phyloP scores from a whole-genome alignment of 2,329 filamentous ascomycete genomes.

The Fusarium sp. region DNA sequence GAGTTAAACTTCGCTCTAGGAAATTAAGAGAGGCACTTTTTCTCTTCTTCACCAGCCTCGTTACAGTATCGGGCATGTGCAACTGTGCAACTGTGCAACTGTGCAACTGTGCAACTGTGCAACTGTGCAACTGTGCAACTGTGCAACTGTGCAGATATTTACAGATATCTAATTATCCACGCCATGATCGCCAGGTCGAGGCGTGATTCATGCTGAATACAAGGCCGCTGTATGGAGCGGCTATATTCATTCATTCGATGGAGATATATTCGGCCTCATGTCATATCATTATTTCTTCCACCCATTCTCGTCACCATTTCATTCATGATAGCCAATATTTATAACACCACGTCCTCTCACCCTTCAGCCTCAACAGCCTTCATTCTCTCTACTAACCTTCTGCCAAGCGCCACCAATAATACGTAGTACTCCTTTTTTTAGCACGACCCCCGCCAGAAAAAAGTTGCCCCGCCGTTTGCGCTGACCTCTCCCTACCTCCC shows the following conservation, averaged over 20 bases:
- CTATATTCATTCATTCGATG: constrained; percentile 1
- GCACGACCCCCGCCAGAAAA: constrained; percentile 17
- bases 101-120: no score
- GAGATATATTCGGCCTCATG: constrained; percentile 8
- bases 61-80: no score
- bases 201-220: neutral
- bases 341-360: neutral
- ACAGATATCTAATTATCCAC: constrained; percentile 4
- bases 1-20: constrained; percentile 3
- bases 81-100: no score
- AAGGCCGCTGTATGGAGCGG: constrained; percentile 24
- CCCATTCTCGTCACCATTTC: neutral
- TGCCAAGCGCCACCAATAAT: neutral
- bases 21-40: neutral
- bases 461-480: constrained; percentile 37
- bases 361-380: constrained; percentile 8
- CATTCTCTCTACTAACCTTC: constrained; percentile 14
- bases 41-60: no score
- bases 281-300: neutral
- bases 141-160: no score
- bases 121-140: no score
- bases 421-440: constrained; percentile 20
- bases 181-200: constrained; percentile 20
- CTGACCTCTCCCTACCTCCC: constrained; percentile 9
- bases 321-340: neutral